Evolutionary conservation across 208 protist species (phyloP).

Genomic region (Trypanosoma theileri): DNA sequence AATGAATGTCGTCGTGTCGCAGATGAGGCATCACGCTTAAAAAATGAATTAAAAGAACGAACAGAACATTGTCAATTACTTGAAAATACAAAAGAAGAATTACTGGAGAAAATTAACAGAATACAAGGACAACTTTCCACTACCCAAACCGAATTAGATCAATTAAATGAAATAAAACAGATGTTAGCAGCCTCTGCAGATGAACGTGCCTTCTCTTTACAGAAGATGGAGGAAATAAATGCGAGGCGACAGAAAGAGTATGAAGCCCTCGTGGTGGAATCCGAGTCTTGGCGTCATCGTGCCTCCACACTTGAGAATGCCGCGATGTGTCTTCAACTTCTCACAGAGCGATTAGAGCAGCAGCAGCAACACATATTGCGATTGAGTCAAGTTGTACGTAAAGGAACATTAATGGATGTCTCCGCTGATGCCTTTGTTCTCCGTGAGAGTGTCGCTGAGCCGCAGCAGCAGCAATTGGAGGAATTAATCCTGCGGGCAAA

Average conservation of each 20-base stretch:
- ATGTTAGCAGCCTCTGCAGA: slow-evolving; percentile 10
- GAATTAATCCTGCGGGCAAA: slow-evolving; percentile 11
- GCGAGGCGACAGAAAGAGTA: slow-evolving; percentile 10
- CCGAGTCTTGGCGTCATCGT: slow-evolving; percentile 10
- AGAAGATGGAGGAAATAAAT: slow-evolving; percentile 10
- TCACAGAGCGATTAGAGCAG: slow-evolving; percentile 20
- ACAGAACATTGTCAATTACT: slow-evolving; percentile 12
- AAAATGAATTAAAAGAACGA: slow-evolving; percentile 14
- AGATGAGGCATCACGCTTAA: slow-evolving; percentile 26
- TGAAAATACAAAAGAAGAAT: slow-evolving; percentile 1
- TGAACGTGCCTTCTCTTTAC: neutral
- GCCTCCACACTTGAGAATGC: slow-evolving; percentile 5
- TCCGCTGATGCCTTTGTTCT: slow-evolving; percentile 11
- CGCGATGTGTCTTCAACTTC: slow-evolving; percentile 16
- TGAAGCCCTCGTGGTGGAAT: slow-evolving; percentile 19
- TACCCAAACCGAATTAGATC: slow-evolving; percentile 7
- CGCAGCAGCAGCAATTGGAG: slow-evolving; percentile 5
- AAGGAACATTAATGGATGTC: slow-evolving; percentile 18
- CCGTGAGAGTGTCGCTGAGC: slow-evolving; percentile 13
- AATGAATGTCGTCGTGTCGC: slow-evolving; percentile 36
- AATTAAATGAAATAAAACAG: neutral
- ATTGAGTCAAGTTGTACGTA: slow-evolving; percentile 16
- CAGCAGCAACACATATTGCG: slow-evolving; percentile 11
- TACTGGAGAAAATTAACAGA: slow-evolving; percentile 10
- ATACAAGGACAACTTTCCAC: slow-evolving; percentile 17